Evolutionary conservation across 2,329 filamentous ascomycete genomes (phyloP), one percentile per base, ranked within the genome.

Genomic region (Aspergillus sp.): DNA sequence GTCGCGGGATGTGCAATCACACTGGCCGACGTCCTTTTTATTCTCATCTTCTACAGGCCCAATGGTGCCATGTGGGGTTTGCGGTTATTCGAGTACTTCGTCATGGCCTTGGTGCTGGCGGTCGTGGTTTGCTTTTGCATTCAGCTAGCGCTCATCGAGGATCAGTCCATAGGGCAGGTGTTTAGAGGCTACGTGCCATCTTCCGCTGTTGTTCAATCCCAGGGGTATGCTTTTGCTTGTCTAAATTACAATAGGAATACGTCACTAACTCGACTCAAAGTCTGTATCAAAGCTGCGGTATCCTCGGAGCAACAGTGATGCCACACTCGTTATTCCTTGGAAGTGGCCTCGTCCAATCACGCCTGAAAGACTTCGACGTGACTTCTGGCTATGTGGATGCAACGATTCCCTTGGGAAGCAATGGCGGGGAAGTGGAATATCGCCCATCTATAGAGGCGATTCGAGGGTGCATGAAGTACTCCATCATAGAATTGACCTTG

Each of bases 381-480:
- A 65, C 63, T 29, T 57, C 63, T 30, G 69, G 68, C 5, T 66
- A 69, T 43, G 56, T 65, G 19, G 52, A 62, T 40, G 52, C 60
- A 5, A 51, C 59, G 9, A 54, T 62, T 7, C 53, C 61, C 32
- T 42, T 62, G 34, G 57, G 59, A 28, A 61, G 62, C 41, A 60
- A 57, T 36, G 71, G 69, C 36, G 71, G 77, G 30, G 77, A 80
- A 56, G 68, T 72, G 2, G 77, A 79, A 48, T 93, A 91, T 63
- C 70, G 80, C 4, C 87, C 87, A 0, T 87, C 84, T 1, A 73
- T 86, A 1, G 67, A 75, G 4, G 86, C 87, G n/a, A 88, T 93
- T 52, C 77, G 77, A 10, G 78, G 81, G 57, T 89, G 83, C 51
- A 77, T 90, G 58, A 85, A 81, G 50, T 86, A 86, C 62, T 86